Conservation (phyloP, 495 filamentous ascomycete genomes). For the Polyplosphaeria fusca region DNA sequence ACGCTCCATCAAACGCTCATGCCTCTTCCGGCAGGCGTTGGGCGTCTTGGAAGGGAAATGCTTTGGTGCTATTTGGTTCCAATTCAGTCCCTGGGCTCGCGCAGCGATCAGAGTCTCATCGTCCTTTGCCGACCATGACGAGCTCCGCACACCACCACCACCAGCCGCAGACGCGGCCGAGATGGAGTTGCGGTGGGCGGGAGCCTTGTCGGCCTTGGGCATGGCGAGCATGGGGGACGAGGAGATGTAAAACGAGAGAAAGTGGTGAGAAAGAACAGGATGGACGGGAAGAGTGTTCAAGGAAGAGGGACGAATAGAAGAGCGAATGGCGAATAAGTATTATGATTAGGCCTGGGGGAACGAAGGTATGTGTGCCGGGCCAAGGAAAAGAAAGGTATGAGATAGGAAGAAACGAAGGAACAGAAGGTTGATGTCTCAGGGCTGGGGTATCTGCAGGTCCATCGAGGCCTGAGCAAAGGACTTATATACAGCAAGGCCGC, state of each 20-base stretch:
- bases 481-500: conserved; percentile 26
- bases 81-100: conserved; percentile 64
- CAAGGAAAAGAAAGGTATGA: conserved; percentile 22
- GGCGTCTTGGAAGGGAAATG: conserved; percentile 70
- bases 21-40: conserved; percentile 75
- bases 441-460: conserved; percentile 25
- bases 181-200: conserved; percentile 19
- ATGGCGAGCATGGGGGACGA: conserved; percentile 28
- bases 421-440: neutral
- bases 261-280: neutral
- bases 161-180: conserved; percentile 26
- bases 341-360: conserved; percentile 22
- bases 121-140: conserved; percentile 59
- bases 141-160: conserved; percentile 23
- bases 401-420: conserved; percentile 29
- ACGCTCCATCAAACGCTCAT: conserved; percentile 70
- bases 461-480: conserved; percentile 8
- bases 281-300: conserved; percentile 4
- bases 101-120: conserved; percentile 61
- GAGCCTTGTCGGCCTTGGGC: conserved; percentile 31
- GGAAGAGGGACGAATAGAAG: neutral
- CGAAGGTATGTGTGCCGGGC: too few relatives aligned
- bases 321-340: conserved; percentile 14
- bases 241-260: conserved; percentile 5
- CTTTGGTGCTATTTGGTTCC: conserved; percentile 64